phyloP scores from a whole-genome alignment of 2,329 filamentous ascomycete species.

The Paecilomyces variotii region DNA sequence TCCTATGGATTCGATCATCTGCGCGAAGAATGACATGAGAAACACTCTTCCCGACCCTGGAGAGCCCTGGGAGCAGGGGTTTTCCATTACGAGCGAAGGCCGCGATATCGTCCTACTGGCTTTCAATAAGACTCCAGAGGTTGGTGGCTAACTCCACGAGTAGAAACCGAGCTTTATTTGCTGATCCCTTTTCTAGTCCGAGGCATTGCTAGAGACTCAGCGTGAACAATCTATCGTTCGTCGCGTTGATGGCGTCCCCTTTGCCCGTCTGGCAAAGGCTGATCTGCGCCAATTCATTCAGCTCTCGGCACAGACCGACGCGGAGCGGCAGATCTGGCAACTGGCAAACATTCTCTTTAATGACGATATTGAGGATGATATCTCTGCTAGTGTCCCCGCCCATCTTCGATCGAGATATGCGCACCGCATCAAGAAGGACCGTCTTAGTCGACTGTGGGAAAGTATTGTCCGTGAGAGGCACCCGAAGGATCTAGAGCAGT shows the following conservation, averaged over 20 bases:
- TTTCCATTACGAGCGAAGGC: slow-evolving; percentile 34
- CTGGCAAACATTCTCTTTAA: slow-evolving; percentile 84
- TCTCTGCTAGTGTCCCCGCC: slow-evolving; percentile 33
- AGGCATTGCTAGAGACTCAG: slow-evolving; percentile 27
- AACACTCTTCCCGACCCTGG: slow-evolving; percentile 11
- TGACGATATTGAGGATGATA: slow-evolving; percentile 43
- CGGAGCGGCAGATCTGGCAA: slow-evolving; percentile 61
- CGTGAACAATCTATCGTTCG: slow-evolving; percentile 36
- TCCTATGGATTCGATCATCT: slow-evolving; percentile 63
- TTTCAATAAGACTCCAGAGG: slow-evolving; percentile 15
- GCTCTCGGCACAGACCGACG: slow-evolving; percentile 19
- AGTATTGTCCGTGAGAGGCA: slow-evolving; percentile 50
- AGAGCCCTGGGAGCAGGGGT: slow-evolving; percentile 47
- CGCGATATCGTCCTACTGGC: slow-evolving; percentile 22
- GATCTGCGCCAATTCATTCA: slow-evolving; percentile 27
- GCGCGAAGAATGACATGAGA: slow-evolving; percentile 41
- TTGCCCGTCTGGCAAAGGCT: slow-evolving; percentile 31
- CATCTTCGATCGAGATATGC: slow-evolving; percentile 31
- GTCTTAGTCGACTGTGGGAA: slow-evolving; percentile 37
- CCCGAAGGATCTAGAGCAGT: slow-evolving; percentile 56
- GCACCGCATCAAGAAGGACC: slow-evolving; percentile 41
- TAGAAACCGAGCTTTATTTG: not conserved
- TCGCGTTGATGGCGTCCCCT: slow-evolving; percentile 52
- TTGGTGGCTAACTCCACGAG: slow-evolving; percentile 3
- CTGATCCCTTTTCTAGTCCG: slow-evolving; percentile 11